These are phyloP conservation scores for Conringia planisiliqua DNA, from an alignment of 345 rosid species.

Conservation along the genomic window DNA sequence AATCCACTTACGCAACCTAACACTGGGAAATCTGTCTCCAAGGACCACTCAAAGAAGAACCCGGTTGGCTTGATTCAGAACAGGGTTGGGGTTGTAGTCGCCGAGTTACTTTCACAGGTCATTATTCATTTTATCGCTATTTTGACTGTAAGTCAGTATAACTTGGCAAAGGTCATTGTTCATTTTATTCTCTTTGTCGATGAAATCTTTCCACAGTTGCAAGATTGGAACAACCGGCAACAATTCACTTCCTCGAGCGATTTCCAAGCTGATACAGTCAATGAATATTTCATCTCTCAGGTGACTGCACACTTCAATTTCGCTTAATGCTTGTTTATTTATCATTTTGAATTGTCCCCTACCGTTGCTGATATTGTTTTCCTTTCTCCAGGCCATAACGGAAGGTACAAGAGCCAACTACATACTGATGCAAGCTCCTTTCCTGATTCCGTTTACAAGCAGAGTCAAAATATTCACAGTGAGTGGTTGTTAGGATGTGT, in stretches of 20 bases:
- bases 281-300: constrained; percentile 91
- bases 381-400: constrained; percentile 58
- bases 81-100: constrained; percentile 68
- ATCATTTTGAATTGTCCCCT: background rate
- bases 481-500: constrained; percentile 39
- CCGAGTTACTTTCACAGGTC: constrained; percentile 94
- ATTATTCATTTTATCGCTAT: constrained; percentile 1
- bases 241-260: constrained; percentile 74
- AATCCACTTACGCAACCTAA: constrained; percentile 54
- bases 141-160: constrained; percentile 10
- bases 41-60: constrained; percentile 41
- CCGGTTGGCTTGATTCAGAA: constrained; percentile 61
- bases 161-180: constrained; percentile 15
- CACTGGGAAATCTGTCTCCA: constrained; percentile 43
- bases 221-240: constrained; percentile 94
- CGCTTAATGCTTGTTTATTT: background rate
- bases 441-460: constrained; percentile 92
- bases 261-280: constrained; percentile 90
- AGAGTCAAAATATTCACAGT: constrained; percentile 94
- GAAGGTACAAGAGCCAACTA: constrained; percentile 90
- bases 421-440: constrained; percentile 95
- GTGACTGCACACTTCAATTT: constrained; percentile 43
- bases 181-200: constrained; percentile 21
- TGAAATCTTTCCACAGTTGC: constrained; percentile 53
- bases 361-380: constrained; percentile 17